These are phyloP conservation scores for Fallopia convolvulus DNA, from an alignment of 148 eudicot species.

Conservation along the genomic window DNA sequence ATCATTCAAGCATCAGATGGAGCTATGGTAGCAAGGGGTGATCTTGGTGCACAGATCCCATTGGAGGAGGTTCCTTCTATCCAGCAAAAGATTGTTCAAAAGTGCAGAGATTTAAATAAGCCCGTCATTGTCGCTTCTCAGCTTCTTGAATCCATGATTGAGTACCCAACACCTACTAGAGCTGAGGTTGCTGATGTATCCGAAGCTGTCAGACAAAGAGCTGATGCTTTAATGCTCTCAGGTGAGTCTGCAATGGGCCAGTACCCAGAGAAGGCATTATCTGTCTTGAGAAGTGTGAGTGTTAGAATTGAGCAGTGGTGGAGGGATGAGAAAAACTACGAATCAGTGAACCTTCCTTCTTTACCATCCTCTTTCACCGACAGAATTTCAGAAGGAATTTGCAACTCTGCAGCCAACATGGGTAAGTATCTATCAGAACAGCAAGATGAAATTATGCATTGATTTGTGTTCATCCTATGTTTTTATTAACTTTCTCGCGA, in stretches of 20 bases:
- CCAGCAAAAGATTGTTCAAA: conserved; percentile 79
- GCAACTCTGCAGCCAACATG: conserved; percentile 89
- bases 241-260: conserved; percentile 99
- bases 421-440: conserved; percentile 32
- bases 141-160: conserved; percentile 96
- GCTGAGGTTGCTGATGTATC: conserved; percentile 99
- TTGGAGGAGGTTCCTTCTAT: conserved; percentile 92
- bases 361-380: conserved; percentile 54
- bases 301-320: conserved; percentile 93
- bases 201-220: conserved; percentile 92
- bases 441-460: background rate
- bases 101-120: conserved; percentile 73
- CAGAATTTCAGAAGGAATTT: conserved; percentile 73
- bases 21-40: conserved; percentile 98
- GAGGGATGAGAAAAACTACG: conserved; percentile 76
- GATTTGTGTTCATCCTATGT: background rate
- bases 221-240: conserved; percentile 94
- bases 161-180: conserved; percentile 92
- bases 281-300: conserved; percentile 84
- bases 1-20: conserved; percentile 90
- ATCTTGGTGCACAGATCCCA: conserved; percentile 96
- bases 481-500: background rate
- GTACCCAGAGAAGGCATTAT: conserved; percentile 80
- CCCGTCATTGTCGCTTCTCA: conserved; percentile 98
- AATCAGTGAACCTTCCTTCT: conserved; percentile 53